Evolutionary conservation across 441 rosid species (phyloP), one percentile per base, ranked within the genome.

Genomic region (Melastoma candidum): DNA sequence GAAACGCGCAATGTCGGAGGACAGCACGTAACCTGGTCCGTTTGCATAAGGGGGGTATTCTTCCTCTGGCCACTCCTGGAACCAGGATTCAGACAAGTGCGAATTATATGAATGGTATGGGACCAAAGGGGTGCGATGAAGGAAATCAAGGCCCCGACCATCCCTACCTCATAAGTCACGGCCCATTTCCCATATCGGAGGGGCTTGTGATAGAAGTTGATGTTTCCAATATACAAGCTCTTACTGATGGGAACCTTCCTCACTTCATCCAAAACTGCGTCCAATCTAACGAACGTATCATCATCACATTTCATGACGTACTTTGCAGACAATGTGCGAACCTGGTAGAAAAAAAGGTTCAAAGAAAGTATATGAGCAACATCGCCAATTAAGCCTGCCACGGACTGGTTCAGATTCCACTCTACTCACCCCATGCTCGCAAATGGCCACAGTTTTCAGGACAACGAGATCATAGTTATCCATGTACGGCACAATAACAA

Each of bases 11-110:
- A 93, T 84, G 74, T 93, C 95, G 1, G 87, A 73, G 14, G 97
- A 84, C 44, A 86, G 59, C 54, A 92, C 74, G 60, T 92, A 92
- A 59, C 95, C 97, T 0, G 98, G 98, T 25, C 98, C 97, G 58
- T 93, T 93, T 24, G 98, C 98, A 48, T 89, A 89, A n/a, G 92
- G 97, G 1, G 96, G 98, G 69, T 92, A 85, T 58, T 81, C 98
- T 80, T 88, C 97, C 74, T 82, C 94, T 11, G 92, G 87, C 97
- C 98, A 93, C 62, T 92, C 98, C 97, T 93, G 71, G 51, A 55
- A 66, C 11, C 52, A 8, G 41, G 41, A 32, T 32, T 2, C 41
- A 32, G 8, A 2, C 7, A 32, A 32, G 8, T 32, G 8, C 8
- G 41, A 32, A 32, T 17, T 32, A 32, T 32, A 32, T 32, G 41